A percentile compares a stretch with the other conserved stretches of the same genome.
These are phyloP conservation scores for Chiua sp. DNA, from an alignment of 1,284 basidiomycete species.

Conservation along the genomic window DNA sequence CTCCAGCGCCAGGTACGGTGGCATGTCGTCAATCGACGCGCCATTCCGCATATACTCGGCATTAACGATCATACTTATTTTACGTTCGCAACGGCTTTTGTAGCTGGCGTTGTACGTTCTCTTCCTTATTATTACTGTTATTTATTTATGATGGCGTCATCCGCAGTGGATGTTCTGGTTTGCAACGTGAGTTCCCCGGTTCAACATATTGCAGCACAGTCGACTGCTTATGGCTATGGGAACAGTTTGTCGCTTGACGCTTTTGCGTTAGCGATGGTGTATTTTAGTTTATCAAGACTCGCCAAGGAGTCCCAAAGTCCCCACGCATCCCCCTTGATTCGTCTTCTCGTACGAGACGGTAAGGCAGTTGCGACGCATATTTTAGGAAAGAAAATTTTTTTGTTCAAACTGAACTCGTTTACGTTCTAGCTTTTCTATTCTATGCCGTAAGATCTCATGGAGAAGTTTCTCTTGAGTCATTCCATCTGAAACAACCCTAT, in stretches of 20 bases:
- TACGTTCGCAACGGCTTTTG: neutral
- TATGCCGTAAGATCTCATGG: neutral
- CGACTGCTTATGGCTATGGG: too few species aligned
- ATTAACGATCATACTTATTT: too few species aligned
- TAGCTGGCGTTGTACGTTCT: neutral
- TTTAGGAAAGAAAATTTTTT: too few species aligned
- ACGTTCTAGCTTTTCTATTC: neutral
- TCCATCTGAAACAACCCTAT: too few species aligned
- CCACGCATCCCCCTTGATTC: neutral
- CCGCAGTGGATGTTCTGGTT: neutral
- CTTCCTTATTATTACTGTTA: neutral
- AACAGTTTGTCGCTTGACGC: neutral
- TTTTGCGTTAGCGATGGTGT: neutral
- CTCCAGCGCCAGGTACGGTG: neutral
- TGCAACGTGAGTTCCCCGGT: neutral
- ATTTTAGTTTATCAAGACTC: neutral
- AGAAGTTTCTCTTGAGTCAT: neutral
- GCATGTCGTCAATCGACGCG: too few species aligned
- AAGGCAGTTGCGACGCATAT: neutral
- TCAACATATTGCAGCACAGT: too few species aligned
- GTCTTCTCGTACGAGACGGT: neutral
- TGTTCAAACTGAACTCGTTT: too few species aligned
- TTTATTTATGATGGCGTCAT: neutral
- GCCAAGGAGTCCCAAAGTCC: too few species aligned
- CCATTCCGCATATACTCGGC: neutral